Conservation (phyloP, 768 basidiomycete genomes). For the Suillus ampliporus region DNA sequence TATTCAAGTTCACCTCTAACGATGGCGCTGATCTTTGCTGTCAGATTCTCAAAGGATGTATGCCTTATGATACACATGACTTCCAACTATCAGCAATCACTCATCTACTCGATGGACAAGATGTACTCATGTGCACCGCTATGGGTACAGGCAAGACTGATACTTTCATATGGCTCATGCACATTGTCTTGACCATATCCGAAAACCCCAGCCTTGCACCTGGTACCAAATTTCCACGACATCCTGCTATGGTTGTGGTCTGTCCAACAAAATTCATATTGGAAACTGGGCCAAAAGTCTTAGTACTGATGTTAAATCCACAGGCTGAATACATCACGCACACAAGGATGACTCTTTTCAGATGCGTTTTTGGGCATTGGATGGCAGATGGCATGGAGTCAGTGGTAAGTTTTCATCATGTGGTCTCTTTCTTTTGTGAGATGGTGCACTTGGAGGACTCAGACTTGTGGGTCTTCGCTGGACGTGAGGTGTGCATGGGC, state of each 20-base stretch:
- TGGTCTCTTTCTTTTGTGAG: too few relatives aligned
- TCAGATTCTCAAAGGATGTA: background rate
- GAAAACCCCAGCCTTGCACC: background rate
- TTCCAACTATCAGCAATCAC: conserved; percentile 11
- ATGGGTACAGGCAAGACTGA: conserved; percentile 15
- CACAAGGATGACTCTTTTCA: too few relatives aligned
- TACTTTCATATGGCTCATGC: conserved; percentile 15
- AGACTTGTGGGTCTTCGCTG: too few relatives aligned
- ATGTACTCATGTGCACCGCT: conserved; percentile 5
- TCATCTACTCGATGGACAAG: conserved; percentile 6
- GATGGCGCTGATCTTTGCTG: background rate
- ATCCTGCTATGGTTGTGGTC: conserved; percentile 26
- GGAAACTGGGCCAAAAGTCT: too few relatives aligned
- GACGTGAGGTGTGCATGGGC: too few relatives aligned
- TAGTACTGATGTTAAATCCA: too few relatives aligned
- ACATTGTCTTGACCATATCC: conserved; percentile 5
- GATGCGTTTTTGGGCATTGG: too few relatives aligned
- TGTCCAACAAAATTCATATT: conserved; percentile 24
- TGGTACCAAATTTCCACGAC: conserved; percentile 17
- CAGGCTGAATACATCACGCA: too few relatives aligned
- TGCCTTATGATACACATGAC: conserved; percentile 15
- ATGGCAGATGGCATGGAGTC: too few relatives aligned
- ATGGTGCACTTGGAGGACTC: too few relatives aligned
- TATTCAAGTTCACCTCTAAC: conserved; percentile 1
- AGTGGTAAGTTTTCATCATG: too few relatives aligned